phyloP scores from a whole-genome alignment of 208 protist species.

The Trypanosoma conorhini region DNA sequence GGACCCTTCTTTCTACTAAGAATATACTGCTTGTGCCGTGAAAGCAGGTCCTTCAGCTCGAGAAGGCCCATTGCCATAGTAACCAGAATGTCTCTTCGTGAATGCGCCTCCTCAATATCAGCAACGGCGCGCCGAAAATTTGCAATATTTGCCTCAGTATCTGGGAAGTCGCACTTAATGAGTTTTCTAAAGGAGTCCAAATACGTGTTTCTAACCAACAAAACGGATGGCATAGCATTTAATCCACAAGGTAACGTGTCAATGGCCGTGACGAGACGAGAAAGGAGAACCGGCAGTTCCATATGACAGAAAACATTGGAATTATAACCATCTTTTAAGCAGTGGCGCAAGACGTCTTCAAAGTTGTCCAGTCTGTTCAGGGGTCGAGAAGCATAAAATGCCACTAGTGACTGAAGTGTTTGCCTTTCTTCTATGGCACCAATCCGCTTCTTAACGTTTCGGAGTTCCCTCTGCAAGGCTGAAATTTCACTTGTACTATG shows the following conservation, averaged over 20 bases:
- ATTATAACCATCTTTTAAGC: slow-evolving; percentile 28
- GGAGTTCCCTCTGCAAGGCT: slow-evolving; percentile 26
- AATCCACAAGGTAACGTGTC: slow-evolving; percentile 82
- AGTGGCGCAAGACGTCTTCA: slow-evolving; percentile 25
- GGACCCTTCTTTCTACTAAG: slow-evolving; percentile 43
- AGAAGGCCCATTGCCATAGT: slow-evolving; percentile 81
- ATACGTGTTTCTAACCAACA: slow-evolving; percentile 70
- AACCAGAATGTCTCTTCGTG: slow-evolving; percentile 63
- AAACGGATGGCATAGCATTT: slow-evolving; percentile 81
- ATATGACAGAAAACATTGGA: slow-evolving; percentile 76
- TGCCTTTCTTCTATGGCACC: slow-evolving; percentile 60
- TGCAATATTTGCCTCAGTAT: slow-evolving; percentile 37
- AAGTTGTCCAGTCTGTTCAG: slow-evolving; percentile 47
- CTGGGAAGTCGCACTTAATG: slow-evolving; percentile 68
- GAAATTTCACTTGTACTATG: slow-evolving; percentile 1
- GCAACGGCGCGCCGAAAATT: slow-evolving; percentile 63
- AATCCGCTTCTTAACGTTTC: slow-evolving; percentile 42
- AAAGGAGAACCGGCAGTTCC: slow-evolving; percentile 80
- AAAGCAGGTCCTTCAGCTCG: slow-evolving; percentile 83
- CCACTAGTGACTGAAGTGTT: slow-evolving; percentile 51
- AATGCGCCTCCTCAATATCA: slow-evolving; percentile 71
- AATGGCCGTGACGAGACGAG: slow-evolving; percentile 65
- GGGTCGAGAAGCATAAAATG: slow-evolving; percentile 61
- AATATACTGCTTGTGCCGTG: slow-evolving; percentile 57
- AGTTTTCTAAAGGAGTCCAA: slow-evolving; percentile 72